Evolutionary conservation across 2,329 filamentous ascomycete species (phyloP).

Genomic region (Cyclaneusma minus): DNA sequence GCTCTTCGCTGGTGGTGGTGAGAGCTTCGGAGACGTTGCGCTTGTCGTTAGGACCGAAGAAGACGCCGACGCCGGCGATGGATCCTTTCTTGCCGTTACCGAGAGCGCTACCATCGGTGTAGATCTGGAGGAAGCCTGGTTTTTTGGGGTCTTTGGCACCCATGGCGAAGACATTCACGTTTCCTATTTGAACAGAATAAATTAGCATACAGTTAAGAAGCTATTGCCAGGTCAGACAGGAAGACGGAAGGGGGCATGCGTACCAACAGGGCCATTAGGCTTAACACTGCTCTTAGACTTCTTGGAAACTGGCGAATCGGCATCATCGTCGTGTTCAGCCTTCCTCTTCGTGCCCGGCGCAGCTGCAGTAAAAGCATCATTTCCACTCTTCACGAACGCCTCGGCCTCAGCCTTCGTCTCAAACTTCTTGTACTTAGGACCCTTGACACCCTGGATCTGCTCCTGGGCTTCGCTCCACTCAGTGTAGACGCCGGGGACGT

Average conservation of each 20-base stretch:
- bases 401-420: constrained; percentile 56
- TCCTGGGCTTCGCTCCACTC: constrained; percentile 55
- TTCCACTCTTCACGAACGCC: constrained; percentile 46
- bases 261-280: constrained; percentile 1
- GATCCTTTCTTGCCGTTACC: constrained; percentile 41
- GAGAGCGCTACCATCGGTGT: constrained; percentile 47
- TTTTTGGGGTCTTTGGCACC: constrained; percentile 1
- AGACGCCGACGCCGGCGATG: constrained; percentile 46
- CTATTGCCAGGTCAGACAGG: too few relatives aligned
- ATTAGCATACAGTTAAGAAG: too few relatives aligned
- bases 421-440: constrained; percentile 57
- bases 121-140: constrained; percentile 27
- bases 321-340: constrained; percentile 28
- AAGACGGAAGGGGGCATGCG: too few relatives aligned
- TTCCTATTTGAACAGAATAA: too few relatives aligned
- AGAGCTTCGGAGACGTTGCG: constrained; percentile 30
- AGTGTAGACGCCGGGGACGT: constrained; percentile 40
- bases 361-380: neutral
- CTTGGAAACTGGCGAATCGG: constrained; percentile 20
- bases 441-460: constrained; percentile 60
- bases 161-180: constrained; percentile 1
- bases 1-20: constrained; percentile 51
- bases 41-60: constrained; percentile 38
- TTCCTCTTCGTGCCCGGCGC: constrained; percentile 7
- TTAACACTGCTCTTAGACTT: constrained; percentile 15